Evolutionary conservation across 768 basidiomycete genomes (phyloP).

Genomic region (Omphalotus guepiniiformis): DNA sequence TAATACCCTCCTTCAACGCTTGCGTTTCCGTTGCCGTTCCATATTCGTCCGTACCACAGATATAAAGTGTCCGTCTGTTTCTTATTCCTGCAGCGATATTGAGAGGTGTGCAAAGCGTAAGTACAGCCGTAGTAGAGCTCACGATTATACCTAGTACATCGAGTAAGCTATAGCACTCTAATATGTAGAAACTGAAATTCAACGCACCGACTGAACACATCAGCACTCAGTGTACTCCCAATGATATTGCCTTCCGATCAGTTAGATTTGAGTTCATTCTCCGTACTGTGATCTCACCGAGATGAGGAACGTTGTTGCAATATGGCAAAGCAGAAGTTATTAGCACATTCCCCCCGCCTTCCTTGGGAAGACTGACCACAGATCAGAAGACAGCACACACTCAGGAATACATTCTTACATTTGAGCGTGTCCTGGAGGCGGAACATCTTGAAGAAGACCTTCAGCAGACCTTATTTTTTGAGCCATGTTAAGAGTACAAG

Average conservation of each 20-base stretch:
- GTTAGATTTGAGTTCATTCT: conserved; percentile 7
- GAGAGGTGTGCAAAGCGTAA: neutral
- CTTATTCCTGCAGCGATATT: conserved; percentile 45
- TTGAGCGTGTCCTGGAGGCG: conserved; percentile 46
- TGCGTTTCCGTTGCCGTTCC: conserved; percentile 99
- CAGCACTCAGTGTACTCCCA: conserved; percentile 94
- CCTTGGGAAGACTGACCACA: conserved; percentile 56
- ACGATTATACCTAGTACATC: conserved; percentile 53
- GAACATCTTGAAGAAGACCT: conserved; percentile 45
- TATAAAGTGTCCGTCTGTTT: conserved; percentile 87
- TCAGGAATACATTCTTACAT: conserved; percentile 31
- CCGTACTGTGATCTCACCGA: conserved; percentile 47
- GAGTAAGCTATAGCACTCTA: neutral
- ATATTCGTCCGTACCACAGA: conserved; percentile 99
- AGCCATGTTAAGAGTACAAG: too few species aligned
- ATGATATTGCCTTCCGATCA: conserved; percentile 70
- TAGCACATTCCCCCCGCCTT: conserved; percentile 83
- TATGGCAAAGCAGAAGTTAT: conserved; percentile 96
- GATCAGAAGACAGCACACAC: conserved; percentile 10
- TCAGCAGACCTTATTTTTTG: conserved; percentile 51
- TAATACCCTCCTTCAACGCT: conserved; percentile 82
- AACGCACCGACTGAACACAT: conserved; percentile 91
- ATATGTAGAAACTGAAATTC: neutral
- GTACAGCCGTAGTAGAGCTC: conserved; percentile 19
- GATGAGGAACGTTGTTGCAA: conserved; percentile 96